Percentiles rank a stretch among this genome's conserved stretches.
Evolutionary conservation across 2,329 filamentous ascomycete species (phyloP).

Genomic region (Fusarium sp.): DNA sequence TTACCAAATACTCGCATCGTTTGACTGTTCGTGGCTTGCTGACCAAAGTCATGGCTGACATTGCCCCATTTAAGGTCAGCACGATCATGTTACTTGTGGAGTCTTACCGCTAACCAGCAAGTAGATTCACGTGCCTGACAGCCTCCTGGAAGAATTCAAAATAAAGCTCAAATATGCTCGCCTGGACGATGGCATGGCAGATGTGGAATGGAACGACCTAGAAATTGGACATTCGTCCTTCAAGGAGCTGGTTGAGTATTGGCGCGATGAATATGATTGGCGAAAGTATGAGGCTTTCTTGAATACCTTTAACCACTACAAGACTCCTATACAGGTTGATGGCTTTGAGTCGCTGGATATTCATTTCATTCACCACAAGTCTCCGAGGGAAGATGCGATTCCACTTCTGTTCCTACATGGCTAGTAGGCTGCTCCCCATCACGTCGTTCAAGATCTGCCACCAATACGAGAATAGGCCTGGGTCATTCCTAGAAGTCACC

Average conservation of each 20-base stretch:
- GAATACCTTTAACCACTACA: background rate
- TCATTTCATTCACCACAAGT: rapidly evolving
- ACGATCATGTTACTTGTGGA: rapidly evolving
- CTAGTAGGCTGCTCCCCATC: background rate
- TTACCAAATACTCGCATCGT: no score
- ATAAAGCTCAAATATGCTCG: background rate
- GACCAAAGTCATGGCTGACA: background rate
- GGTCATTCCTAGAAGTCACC: background rate
- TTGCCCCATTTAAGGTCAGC: background rate
- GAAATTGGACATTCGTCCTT: background rate
- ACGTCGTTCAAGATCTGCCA: no score
- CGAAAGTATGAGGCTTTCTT: background rate
- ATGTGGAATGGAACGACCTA: background rate
- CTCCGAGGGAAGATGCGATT: background rate
- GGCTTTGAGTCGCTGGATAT: background rate
- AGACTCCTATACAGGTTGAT: background rate
- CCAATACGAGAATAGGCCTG: background rate
- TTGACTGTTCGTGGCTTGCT: background rate
- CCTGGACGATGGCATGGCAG: no score
- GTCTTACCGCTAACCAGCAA: rapidly evolving
- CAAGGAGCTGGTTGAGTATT: background rate
- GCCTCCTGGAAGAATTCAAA: rapidly evolving
- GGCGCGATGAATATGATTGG: background rate
- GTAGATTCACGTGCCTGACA: background rate
- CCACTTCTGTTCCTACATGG: background rate